Evolutionary conservation across 73 alveolate species (phyloP).

Genomic region (Tetrahymena borealis): DNA sequence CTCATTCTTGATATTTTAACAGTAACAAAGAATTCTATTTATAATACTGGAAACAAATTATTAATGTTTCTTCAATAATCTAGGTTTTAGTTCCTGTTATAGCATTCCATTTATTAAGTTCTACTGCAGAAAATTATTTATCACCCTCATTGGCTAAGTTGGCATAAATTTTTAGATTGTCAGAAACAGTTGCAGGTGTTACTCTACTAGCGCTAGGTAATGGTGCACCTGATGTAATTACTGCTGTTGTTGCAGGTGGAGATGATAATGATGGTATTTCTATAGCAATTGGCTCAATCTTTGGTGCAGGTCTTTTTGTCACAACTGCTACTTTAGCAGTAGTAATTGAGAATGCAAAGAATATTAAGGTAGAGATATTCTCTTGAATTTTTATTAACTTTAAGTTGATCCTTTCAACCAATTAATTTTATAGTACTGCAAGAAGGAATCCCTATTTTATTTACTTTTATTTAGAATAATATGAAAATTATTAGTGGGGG

Average conservation of each 20-base stretch:
- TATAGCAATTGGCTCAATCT: constrained; percentile 31
- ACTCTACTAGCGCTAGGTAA: constrained; percentile 96
- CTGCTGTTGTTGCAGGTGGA: constrained; percentile 83
- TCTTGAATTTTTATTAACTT: background rate
- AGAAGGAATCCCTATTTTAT: too few relatives aligned
- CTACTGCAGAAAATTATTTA: constrained; percentile 70
- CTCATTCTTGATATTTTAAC: background rate
- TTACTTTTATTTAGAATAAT: too few relatives aligned
- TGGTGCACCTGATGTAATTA: constrained; percentile 98
- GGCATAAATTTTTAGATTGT: constrained; percentile 30
- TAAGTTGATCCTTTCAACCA: too few relatives aligned
- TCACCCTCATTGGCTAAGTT: constrained; percentile 62
- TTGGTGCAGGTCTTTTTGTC: constrained; percentile 56
- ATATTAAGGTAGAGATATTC: constrained; percentile 39
- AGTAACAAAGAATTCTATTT: background rate
- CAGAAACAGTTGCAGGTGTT: constrained; percentile 71
- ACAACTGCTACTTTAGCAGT: constrained; percentile 51
- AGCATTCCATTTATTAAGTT: constrained; percentile 46
- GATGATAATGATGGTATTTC: constrained; percentile 29
- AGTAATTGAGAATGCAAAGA: constrained; percentile 58
- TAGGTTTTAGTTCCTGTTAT: constrained; percentile 11
- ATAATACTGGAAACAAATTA: background rate
- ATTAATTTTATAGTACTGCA: too few relatives aligned
- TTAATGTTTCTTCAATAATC: too few relatives aligned
- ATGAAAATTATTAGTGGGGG: too few relatives aligned